A percentile compares a stretch with the other conserved stretches of the same genome.
Conservation (phyloP, 805 yeast genomes). For the Ogataea siamensis region DNA sequence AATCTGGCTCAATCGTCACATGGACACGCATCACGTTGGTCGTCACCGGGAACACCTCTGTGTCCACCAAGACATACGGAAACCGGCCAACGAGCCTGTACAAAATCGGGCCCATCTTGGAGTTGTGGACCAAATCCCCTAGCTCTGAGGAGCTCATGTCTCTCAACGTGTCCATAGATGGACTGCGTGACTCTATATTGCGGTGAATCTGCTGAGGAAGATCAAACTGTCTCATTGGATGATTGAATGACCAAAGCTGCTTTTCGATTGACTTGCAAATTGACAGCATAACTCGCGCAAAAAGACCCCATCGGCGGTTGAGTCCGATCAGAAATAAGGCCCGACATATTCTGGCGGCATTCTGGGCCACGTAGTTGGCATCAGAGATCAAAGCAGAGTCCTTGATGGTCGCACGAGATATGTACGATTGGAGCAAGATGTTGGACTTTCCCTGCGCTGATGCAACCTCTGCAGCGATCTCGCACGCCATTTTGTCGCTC, state of each 20-base stretch:
- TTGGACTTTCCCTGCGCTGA: slow-evolving; percentile 85
- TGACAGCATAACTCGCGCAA: slow-evolving; percentile 69
- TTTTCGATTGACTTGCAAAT: slow-evolving; percentile 85
- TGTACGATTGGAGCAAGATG: slow-evolving; percentile 80
- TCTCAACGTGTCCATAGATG: slow-evolving; percentile 68
- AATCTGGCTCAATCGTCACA: slow-evolving; percentile 67
- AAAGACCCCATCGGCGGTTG: slow-evolving; percentile 87
- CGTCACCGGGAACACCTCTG: slow-evolving; percentile 88
- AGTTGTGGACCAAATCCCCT: slow-evolving; percentile 87
- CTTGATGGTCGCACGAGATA: slow-evolving; percentile 67
- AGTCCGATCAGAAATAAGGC: slow-evolving; percentile 86
- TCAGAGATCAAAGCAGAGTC: slow-evolving; percentile 87
- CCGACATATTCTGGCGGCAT: slow-evolving; percentile 87
- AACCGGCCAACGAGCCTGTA: slow-evolving; percentile 63
- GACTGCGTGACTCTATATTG: slow-evolving; percentile 59
- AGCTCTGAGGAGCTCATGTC: slow-evolving; percentile 73
- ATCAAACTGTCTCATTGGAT: slow-evolving; percentile 87
- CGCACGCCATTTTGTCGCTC: slow-evolving; percentile 69
- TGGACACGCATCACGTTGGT: slow-evolving; percentile 81
- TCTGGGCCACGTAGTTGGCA: slow-evolving; percentile 91
- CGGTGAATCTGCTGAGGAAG: slow-evolving; percentile 64
- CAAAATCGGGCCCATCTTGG: slow-evolving; percentile 64
- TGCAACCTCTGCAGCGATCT: slow-evolving; percentile 73
- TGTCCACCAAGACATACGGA: slow-evolving; percentile 71
- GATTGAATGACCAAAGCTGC: slow-evolving; percentile 85